Base-by-base conservation (phyloP, 768 basidiomycete species). In the Agrocybe pediades region DNA sequence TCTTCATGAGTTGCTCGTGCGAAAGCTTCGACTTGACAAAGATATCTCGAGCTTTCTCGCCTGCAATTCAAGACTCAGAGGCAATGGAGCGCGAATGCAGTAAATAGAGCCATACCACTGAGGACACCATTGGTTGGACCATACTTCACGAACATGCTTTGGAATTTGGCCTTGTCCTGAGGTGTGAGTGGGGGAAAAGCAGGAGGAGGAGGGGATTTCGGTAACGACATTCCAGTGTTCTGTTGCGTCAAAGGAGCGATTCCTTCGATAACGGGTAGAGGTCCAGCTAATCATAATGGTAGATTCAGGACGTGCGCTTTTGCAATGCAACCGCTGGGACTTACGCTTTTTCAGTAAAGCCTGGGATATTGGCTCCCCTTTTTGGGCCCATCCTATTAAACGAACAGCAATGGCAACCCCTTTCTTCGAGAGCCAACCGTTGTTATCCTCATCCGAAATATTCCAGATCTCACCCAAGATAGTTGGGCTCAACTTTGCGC, bases 391-490 rank as follows among this genome's bases (percentile, higher is more conserved):
- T 3, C 90, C 94, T 56, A 99, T 93, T 46, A 98, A 78, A 53
- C 97, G 81, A n/a, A 96, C 77, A 23, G 92, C 95, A 55, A 90
- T 78, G 16, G 92, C 86, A 62, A 94, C 91, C 41, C 91, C 90
- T 65, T 92, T 95, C 59, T 83, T 85, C 9, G 93, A 87, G 49
- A 99, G 82, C 74, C 87, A 94, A 2, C 97, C 97, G 56, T 91
- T 91, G 76, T 98, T 95, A 26, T 95, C 87, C 51, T 90, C 86
- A 75, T 99, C 97, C 46, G 94, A 87, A 54, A 98, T 74, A 54
- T 77, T 82, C 96, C 97, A 99, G 58, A 99, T 88, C 74, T 97
- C 92, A 41, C 95, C 92, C 57, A 99, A 85, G 29, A 81, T 79
- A 16, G 80, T 74, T 8, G 92, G 86, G 33, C 84, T 73, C 55